A percentile compares a stretch with the other conserved stretches of the same genome.
Conservation (phyloP, 2,329 filamentous ascomycete species). For the Ceratocystis colombiana region DNA sequence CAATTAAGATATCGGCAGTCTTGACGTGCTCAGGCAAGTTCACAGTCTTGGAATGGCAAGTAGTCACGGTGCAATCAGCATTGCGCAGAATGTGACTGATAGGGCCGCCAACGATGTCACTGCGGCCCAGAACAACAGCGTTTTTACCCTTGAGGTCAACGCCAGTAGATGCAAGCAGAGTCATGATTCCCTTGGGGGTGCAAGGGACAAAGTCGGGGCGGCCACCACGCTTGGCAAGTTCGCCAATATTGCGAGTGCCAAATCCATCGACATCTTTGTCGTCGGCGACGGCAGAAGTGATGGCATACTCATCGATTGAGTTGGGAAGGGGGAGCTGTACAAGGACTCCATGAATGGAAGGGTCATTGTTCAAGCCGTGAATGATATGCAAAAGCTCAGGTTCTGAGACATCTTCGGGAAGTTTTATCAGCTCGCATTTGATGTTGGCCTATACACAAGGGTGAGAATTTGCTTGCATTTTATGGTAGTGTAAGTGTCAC, state of each 20-base stretch:
- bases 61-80: slow-evolving; percentile 90
- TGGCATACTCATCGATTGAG: slow-evolving; percentile 77
- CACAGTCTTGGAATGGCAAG: slow-evolving; percentile 84
- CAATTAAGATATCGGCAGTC: slow-evolving; percentile 78
- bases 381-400: slow-evolving; percentile 78
- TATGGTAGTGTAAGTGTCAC: not conserved
- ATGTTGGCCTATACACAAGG: slow-evolving; percentile 63
- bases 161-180: slow-evolving; percentile 71
- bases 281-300: slow-evolving; percentile 83
- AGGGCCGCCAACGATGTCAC: slow-evolving; percentile 94
- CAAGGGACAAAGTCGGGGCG: slow-evolving; percentile 83
- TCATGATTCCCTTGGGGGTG: slow-evolving; percentile 96
- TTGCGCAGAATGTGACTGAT: slow-evolving; percentile 94
- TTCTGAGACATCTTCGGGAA: slow-evolving; percentile 71
- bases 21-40: slow-evolving; percentile 65
- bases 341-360: slow-evolving; percentile 77
- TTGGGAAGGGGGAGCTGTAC: slow-evolving; percentile 86
- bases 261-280: slow-evolving; percentile 99
- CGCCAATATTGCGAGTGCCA: slow-evolving; percentile 85
- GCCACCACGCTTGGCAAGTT: slow-evolving; percentile 90
- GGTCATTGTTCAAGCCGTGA: slow-evolving; percentile 72
- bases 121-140: slow-evolving; percentile 86
- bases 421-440: slow-evolving; percentile 73
- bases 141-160: slow-evolving; percentile 81
- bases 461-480: not conserved